Base-by-base conservation (phyloP, 192 early-diverging fungal species). In the Entomortierella beljakovae region DNA sequence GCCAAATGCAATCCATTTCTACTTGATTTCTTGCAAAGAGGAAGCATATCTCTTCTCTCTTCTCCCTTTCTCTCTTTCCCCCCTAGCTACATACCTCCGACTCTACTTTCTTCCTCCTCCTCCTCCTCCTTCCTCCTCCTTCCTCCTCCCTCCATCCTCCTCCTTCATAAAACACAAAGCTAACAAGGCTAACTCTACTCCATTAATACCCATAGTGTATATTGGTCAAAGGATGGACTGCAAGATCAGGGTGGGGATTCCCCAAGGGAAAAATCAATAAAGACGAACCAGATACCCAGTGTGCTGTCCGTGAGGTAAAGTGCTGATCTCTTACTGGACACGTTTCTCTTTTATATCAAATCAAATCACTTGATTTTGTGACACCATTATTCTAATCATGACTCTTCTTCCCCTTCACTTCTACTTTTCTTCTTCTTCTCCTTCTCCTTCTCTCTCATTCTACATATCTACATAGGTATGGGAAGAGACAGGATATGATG, bases 261-360 rank as follows among this genome's bases (percentile, higher is more conserved):
- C 97, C 98, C 29, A 96, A 96, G 33, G 98, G 98, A 23, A 99
- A 99, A 69, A 99, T 99, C 82, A 99, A 99, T 81, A 92, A 98
- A 82, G 95, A 94, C 72, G 98, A 99, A 80, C 88, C 88, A 20
- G 92, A 97, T 72, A 84, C 87, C 51, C 84, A 83, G 16, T 99
- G 98, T 76, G 97, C 97, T 15, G 88, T 93, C 65, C 90, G 98
- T 57, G 98, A 99, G 83, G 95, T 94, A 74, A 6, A 15, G 9
- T 38, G n/a, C n/a, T 51, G 26, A 56, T 46, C 23, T 11, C n/a
- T 49, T 32, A 52, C 22, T 29, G 34, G 28, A 9, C 37, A 8
- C 13, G 6, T 8, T 38, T 38, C 6, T 38, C 6, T 38, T 38
- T 38, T 38, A 38, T 38, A 38, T 38, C 6, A 8, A 38, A 8